These are phyloP conservation scores for Pyronema domesticum DNA, from an alignment of 495 filamentous ascomycete genomes.

Conservation along the genomic window DNA sequence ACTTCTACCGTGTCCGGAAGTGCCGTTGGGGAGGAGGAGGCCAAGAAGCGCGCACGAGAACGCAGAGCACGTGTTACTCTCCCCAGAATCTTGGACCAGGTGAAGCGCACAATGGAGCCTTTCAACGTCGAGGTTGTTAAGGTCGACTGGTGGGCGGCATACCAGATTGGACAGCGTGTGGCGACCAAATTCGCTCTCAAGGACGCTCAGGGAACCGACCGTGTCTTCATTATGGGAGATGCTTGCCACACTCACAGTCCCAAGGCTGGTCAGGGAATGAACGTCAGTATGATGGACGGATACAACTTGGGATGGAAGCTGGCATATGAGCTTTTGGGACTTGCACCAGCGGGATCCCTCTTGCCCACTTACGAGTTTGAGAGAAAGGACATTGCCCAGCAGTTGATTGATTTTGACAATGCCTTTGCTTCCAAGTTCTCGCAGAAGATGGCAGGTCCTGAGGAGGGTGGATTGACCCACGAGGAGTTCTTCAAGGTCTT, in stretches of 20 bases:
- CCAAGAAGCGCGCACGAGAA: constrained; percentile 23
- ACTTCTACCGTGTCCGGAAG: constrained; percentile 13
- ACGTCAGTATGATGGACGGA: constrained; percentile 22
- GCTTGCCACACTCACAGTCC: constrained; percentile 12
- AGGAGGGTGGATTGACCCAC: constrained; percentile 11
- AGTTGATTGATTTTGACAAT: constrained; percentile 21
- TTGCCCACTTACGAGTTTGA: constrained; percentile 16
- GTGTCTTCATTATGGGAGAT: constrained; percentile 23
- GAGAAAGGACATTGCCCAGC: constrained; percentile 13
- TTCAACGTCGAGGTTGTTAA: constrained; percentile 31
- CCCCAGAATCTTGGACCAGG: constrained; percentile 29
- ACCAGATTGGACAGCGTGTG: constrained; percentile 29
- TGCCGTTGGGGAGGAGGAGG: constrained; percentile 13
- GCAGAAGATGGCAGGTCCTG: constrained; percentile 25
- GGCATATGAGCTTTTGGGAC: constrained; percentile 6
- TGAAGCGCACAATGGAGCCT: constrained; percentile 30
- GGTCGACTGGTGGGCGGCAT: constrained; percentile 26
- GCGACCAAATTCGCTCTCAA: constrained; percentile 16
- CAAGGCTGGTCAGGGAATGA: constrained; percentile 27
- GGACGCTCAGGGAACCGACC: constrained; percentile 7
- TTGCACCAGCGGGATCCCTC: constrained; percentile 17
- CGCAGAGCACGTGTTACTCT: constrained; percentile 28
- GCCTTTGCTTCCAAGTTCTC: constrained; percentile 18
- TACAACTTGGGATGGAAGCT: constrained; percentile 25
- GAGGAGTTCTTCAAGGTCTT: constrained; percentile 20